Evolutionary conservation across 306 rosid genomes (phyloP).

Genomic region (Cicer yamashitae): DNA sequence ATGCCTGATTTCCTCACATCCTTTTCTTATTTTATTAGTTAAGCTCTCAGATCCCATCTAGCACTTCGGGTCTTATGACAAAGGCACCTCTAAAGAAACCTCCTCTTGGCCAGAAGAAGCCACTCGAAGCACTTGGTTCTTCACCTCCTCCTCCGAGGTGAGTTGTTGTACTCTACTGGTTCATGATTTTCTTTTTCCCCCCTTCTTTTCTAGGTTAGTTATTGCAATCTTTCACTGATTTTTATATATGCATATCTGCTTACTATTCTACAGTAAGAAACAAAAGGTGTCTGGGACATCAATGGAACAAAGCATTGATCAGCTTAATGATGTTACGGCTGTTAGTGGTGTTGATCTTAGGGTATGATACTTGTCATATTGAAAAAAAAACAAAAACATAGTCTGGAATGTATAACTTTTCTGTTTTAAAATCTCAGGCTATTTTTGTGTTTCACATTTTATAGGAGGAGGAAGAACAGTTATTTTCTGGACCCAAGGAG

Average conservation of each 20-base stretch:
- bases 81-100: conserved; percentile 70
- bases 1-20: conserved; percentile 23
- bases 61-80: conserved; percentile 53
- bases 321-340: conserved; percentile 94
- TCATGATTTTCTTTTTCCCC: conserved; percentile 11
- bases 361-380: conserved; percentile 57
- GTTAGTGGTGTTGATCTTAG: conserved; percentile 98
- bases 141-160: conserved; percentile 87
- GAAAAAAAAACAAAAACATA: background rate
- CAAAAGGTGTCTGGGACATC: conserved; percentile 84
- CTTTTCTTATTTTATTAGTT: conserved; percentile 40
- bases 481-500: conserved; percentile 85
- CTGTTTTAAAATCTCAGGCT: conserved; percentile 20
- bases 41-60: conserved; percentile 61
- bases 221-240: background rate
- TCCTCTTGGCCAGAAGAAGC: conserved; percentile 83
- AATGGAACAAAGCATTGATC: conserved; percentile 87
- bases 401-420: conserved; percentile 15
- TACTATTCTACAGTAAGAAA: conserved; percentile 70
- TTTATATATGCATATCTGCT: conserved; percentile 34
- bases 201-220: conserved; percentile 1
- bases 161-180: conserved; percentile 29
- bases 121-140: conserved; percentile 82
- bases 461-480: conserved; percentile 95
- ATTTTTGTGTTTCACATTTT: conserved; percentile 22